Percentiles rank a stretch among this genome's conserved stretches.
Conservation (phyloP, 148 eudicot species). For the Rhododendron williamsianum region DNA sequence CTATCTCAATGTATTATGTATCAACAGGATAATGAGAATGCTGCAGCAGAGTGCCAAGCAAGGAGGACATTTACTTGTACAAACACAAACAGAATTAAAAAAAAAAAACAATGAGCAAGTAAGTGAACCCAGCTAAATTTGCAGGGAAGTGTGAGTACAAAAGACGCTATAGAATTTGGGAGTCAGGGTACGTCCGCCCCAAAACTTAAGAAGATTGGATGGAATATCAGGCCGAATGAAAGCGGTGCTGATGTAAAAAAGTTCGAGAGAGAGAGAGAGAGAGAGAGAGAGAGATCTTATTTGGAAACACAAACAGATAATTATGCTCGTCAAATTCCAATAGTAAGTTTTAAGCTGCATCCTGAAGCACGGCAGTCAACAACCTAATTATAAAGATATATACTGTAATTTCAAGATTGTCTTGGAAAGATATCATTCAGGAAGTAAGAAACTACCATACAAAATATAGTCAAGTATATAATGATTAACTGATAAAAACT, state of each 20-base stretch:
- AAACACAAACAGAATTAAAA: background rate
- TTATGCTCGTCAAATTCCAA: background rate
- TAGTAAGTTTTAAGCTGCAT: background rate
- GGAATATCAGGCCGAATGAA: too few species aligned
- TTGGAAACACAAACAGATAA: background rate
- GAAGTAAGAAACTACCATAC: background rate
- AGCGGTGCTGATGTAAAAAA: background rate
- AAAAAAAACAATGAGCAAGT: background rate
- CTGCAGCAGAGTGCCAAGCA: background rate
- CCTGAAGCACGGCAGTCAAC: background rate
- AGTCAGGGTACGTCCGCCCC: background rate
- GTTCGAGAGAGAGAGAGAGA: background rate
- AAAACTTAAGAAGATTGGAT: background rate
- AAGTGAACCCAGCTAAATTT: background rate
- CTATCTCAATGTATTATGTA: background rate
- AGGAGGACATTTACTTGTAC: background rate
- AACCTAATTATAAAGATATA: background rate
- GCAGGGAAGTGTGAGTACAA: background rate
- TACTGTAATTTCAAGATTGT: background rate
- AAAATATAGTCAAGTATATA: background rate
- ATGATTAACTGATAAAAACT: background rate
- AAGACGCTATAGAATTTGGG: background rate
- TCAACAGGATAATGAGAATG: background rate
- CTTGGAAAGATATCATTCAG: background rate
- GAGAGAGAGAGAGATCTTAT: background rate